phyloP scores from a whole-genome alignment of 2,329 filamentous ascomycete genomes.

The Sporothrix luriei region DNA sequence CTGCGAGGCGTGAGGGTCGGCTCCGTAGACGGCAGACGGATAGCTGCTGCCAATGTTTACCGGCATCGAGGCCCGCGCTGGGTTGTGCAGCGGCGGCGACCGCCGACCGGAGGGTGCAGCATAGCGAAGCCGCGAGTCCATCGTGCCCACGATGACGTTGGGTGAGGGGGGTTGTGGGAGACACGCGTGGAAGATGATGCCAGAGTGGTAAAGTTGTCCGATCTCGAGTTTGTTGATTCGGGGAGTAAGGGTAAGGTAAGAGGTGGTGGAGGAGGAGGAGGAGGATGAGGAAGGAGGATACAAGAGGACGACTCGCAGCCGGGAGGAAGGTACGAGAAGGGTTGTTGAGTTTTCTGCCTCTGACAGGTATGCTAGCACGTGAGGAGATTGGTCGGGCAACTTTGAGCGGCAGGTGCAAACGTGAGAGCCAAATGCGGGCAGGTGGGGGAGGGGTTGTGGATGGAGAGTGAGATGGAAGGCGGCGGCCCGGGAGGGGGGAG shows the following conservation, averaged over 20 bases:
- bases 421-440: conserved; percentile 31
- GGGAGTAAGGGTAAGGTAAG: background rate
- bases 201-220: background rate
- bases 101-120: conserved; percentile 43
- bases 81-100: conserved; percentile 49
- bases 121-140: conserved; percentile 37
- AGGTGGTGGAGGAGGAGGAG: background rate
- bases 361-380: conserved; percentile 23
- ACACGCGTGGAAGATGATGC: background rate
- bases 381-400: conserved; percentile 8
- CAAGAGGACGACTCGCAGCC: background rate
- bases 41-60: conserved; percentile 52
- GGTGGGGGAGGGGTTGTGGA: conserved; percentile 35
- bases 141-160: conserved; percentile 31
- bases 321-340: conserved; percentile 27
- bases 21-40: conserved; percentile 46
- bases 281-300: background rate
- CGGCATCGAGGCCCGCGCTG: conserved; percentile 56
- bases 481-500: conserved; percentile 13
- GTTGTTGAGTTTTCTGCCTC: background rate
- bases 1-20: conserved; percentile 54
- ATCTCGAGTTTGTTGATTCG: background rate
- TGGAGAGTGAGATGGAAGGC: conserved; percentile 17
- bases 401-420: conserved; percentile 10
- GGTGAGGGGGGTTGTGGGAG: background rate